Conservation (phyloP, 2,329 filamentous ascomycete species). For the Trichophyton simii region DNA sequence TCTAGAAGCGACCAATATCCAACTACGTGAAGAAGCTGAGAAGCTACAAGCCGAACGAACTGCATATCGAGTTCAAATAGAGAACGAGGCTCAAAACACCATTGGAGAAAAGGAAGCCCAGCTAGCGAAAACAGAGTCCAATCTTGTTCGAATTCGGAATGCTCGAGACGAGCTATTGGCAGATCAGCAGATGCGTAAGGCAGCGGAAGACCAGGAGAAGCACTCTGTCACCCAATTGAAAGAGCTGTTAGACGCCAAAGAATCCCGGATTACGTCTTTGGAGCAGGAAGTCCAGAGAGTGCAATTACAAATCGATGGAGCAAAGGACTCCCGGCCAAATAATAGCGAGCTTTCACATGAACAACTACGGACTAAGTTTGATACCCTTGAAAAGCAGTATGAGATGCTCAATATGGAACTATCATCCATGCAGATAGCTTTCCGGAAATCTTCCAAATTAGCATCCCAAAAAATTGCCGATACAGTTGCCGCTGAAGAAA, state of each 20-base stretch:
- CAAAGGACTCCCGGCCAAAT: constrained; percentile 29
- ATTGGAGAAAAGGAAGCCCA: constrained; percentile 71
- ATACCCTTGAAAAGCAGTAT: constrained; percentile 66
- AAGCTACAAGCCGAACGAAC: constrained; percentile 77
- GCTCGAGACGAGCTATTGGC: constrained; percentile 74
- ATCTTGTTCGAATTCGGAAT: constrained; percentile 73
- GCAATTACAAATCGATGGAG: constrained; percentile 42
- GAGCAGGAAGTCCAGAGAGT: constrained; percentile 73
- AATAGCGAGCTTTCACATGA: constrained; percentile 52
- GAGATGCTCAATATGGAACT: constrained; percentile 76
- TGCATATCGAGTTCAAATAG: constrained; percentile 64
- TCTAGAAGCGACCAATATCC: constrained; percentile 75
- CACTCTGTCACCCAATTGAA: constrained; percentile 59
- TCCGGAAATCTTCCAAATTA: constrained; percentile 74
- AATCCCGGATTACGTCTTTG: constrained; percentile 65
- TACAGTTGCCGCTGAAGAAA: constrained; percentile 62
- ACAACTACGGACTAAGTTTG: constrained; percentile 60
- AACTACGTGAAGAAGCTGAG: constrained; percentile 71
- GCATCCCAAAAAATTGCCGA: constrained; percentile 81
- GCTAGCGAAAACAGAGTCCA: constrained; percentile 65
- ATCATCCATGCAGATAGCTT: constrained; percentile 71
- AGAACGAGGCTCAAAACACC: constrained; percentile 62
- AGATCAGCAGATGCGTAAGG: constrained; percentile 67
- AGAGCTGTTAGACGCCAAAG: constrained; percentile 66
- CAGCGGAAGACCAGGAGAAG: constrained; percentile 63